These are phyloP conservation scores for Solanum chaucha DNA, from an alignment of 257 asterid species.

Conservation along the genomic window DNA sequence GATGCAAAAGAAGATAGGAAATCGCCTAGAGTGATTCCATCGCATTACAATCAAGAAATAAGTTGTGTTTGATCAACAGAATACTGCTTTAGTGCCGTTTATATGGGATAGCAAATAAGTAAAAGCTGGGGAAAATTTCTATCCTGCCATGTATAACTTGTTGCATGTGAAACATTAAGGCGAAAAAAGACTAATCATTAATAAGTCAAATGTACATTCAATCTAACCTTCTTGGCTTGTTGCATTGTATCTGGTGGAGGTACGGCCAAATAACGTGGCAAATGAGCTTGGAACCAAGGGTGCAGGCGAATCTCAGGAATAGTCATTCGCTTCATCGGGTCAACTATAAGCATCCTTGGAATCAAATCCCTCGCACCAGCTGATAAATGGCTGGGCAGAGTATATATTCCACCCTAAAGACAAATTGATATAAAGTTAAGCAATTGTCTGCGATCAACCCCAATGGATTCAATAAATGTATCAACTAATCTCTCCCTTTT, in stretches of 20 bases:
- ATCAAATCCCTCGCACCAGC: slow-evolving; percentile 82
- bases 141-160: not conserved
- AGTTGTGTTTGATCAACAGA: not conserved
- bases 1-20: not conserved
- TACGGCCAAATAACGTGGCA: slow-evolving; percentile 87
- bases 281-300: slow-evolving; percentile 85
- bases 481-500: not conserved
- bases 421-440: slow-evolving; percentile 7
- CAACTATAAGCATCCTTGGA: slow-evolving; percentile 89
- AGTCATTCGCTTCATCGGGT: slow-evolving; percentile 87
- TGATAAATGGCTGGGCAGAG: slow-evolving; percentile 94
- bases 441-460: not conserved
- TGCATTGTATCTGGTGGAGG: slow-evolving; percentile 82
- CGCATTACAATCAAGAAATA: not conserved
- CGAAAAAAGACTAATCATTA: not conserved
- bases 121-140: not conserved
- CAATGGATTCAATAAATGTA: not conserved
- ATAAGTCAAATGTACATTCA: not conserved
- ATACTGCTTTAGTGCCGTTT: not conserved
- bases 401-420: slow-evolving; percentile 77
- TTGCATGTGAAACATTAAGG: not conserved
- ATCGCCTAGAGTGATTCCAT: not conserved
- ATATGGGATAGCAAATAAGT: not conserved
- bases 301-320: slow-evolving; percentile 87
- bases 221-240: slow-evolving; percentile 81